A percentile compares a stretch with the other conserved stretches of the same genome.
Conservation (phyloP, 192 early-diverging fungal genomes). For the Paraglomus brasilianum region DNA sequence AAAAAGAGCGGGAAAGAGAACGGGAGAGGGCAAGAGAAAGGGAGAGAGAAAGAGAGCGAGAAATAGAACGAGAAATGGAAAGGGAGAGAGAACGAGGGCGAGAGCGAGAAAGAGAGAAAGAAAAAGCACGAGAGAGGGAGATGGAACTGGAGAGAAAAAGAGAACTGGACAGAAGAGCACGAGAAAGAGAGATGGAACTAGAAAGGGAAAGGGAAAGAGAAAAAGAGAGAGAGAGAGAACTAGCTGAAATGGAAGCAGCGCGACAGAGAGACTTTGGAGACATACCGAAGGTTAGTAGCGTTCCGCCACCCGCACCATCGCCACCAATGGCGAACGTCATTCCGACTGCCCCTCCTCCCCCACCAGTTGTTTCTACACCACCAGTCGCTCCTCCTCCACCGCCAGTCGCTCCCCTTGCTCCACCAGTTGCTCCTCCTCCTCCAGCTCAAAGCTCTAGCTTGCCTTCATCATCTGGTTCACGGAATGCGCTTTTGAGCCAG, state of each 20-base stretch:
- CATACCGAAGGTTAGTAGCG: background rate
- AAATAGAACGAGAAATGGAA: background rate
- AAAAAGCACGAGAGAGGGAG: constrained; percentile 19
- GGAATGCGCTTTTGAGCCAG: constrained; percentile 65
- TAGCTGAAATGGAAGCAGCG: constrained; percentile 21
- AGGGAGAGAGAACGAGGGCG: constrained; percentile 27
- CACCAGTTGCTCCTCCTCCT: constrained; percentile 26
- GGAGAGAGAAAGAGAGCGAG: constrained; percentile 2
- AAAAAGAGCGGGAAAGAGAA: constrained; percentile 32
- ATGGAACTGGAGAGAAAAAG: constrained; percentile 13
- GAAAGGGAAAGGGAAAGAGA: constrained; percentile 27
- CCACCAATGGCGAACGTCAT: constrained; percentile 23
- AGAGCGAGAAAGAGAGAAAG: background rate
- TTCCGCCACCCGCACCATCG: constrained; percentile 29
- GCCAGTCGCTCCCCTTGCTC: background rate
- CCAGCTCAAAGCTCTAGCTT: background rate
- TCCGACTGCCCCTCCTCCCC: constrained; percentile 16
- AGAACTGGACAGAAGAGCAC: background rate
- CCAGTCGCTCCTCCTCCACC: constrained; percentile 22
- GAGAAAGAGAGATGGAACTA: constrained; percentile 12
- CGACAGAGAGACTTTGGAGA: constrained; percentile 4
- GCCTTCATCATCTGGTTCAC: constrained; percentile 27
- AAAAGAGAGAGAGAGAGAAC: constrained; percentile 29
- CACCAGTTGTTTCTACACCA: constrained; percentile 10
- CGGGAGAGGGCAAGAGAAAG: constrained; percentile 23